phyloP scores from a whole-genome alignment of 2,329 filamentous ascomycete species.

The Elsinoe batatas region DNA sequence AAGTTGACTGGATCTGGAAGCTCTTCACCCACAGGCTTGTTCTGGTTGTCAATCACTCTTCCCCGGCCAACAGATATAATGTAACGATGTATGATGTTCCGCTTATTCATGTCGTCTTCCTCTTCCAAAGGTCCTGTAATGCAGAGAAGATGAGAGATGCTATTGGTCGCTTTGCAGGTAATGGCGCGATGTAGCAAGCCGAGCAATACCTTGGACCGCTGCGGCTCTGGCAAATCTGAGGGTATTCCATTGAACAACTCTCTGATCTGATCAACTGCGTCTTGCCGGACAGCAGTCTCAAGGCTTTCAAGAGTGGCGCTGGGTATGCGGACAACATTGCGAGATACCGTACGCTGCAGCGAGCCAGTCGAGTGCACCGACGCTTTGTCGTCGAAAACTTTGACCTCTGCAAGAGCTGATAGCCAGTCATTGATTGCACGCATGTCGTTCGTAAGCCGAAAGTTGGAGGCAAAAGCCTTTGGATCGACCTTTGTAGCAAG shows the following conservation, averaged over 20 bases:
- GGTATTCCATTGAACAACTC: conserved; percentile 36
- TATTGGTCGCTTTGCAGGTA: conserved; percentile 56
- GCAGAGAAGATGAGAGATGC: conserved; percentile 60
- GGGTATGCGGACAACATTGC: conserved; percentile 64
- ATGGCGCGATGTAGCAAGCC: conserved; percentile 73
- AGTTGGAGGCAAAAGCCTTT: conserved; percentile 73
- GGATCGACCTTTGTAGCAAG: conserved; percentile 84
- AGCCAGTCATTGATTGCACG: conserved; percentile 83
- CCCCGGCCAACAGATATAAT: conserved; percentile 85
- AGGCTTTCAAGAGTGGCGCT: conserved; percentile 58
- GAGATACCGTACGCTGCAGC: conserved; percentile 65
- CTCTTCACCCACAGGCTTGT: conserved; percentile 20
- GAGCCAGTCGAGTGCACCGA: conserved; percentile 62
- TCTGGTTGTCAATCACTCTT: conserved; percentile 40
- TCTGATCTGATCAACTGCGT: conserved; percentile 50
- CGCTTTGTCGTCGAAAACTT: conserved; percentile 62
- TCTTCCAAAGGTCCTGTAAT: conserved; percentile 67
- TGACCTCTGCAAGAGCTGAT: conserved; percentile 66
- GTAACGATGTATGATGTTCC: conserved; percentile 86
- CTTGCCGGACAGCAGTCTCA: conserved; percentile 60
- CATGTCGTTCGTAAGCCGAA: conserved; percentile 48
- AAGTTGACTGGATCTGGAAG: conserved; percentile 55
- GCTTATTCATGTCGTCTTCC: conserved; percentile 82
- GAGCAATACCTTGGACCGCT: conserved; percentile 46
- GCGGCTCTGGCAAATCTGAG: conserved; percentile 3